Evolutionary conservation across 768 basidiomycete species (phyloP).

Genomic region (Xanthoconium stramineum): DNA sequence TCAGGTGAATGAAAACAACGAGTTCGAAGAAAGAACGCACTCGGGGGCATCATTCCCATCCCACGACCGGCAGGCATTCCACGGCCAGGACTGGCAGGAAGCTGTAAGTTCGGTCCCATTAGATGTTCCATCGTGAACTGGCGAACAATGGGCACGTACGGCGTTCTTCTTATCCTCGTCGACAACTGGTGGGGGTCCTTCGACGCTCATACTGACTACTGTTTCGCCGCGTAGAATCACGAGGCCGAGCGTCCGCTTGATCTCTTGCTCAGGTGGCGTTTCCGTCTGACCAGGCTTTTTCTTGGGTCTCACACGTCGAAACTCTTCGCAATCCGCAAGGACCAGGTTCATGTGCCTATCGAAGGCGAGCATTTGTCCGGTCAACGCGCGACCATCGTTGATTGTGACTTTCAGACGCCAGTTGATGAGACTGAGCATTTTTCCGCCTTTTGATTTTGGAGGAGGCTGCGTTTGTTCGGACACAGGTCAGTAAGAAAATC

Average conservation of each 20-base stretch:
- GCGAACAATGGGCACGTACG: slow-evolving; percentile 41
- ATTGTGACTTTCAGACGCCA: slow-evolving; percentile 97
- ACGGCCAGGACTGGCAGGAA: slow-evolving; percentile 86
- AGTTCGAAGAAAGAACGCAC: slow-evolving; percentile 41
- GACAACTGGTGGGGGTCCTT: slow-evolving; percentile 89
- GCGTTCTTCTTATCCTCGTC: slow-evolving; percentile 87
- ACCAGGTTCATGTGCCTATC: slow-evolving; percentile 99
- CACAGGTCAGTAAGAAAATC: slow-evolving; percentile 6
- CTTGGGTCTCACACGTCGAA: slow-evolving; percentile 87
- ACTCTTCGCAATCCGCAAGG: slow-evolving; percentile 97
- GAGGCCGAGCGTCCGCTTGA: slow-evolving; percentile 94
- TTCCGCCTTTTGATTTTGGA: slow-evolving; percentile 96
- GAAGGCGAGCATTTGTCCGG: slow-evolving; percentile 99
- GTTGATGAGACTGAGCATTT: slow-evolving; percentile 97
- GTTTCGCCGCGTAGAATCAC: slow-evolving; percentile 96
- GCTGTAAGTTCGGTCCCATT: slow-evolving; percentile 41
- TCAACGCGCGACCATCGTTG: slow-evolving; percentile 93
- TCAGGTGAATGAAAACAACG: slow-evolving; percentile 17
- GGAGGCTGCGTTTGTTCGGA: slow-evolving; percentile 59
- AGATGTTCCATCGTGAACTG: slow-evolving; percentile 5
- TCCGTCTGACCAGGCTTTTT: slow-evolving; percentile 80
- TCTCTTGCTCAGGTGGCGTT: slow-evolving; percentile 79
- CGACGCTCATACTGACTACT: slow-evolving; percentile 91
- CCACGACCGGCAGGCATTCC: slow-evolving; percentile 97
- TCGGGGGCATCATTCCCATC: slow-evolving; percentile 91